A percentile compares a stretch with the other conserved stretches of the same genome.
These are phyloP conservation scores for Fagopyrum tataricum DNA, from an alignment of 148 eudicot genomes.

Conservation along the genomic window DNA sequence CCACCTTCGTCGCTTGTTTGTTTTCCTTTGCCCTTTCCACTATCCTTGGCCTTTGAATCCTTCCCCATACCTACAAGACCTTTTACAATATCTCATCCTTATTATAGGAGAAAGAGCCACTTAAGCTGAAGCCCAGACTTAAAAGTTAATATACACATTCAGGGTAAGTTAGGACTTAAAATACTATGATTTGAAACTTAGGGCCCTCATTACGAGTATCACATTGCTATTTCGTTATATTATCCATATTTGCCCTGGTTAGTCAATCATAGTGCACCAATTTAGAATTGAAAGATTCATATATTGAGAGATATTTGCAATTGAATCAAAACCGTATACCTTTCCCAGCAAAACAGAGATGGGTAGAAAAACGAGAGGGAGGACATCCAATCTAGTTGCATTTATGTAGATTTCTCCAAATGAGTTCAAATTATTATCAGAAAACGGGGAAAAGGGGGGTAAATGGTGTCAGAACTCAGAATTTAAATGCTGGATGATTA, in stretches of 20 bases:
- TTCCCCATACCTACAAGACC: slow-evolving; percentile 50
- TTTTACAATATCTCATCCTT: not conserved
- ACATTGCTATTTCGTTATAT: not conserved
- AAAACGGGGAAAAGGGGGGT: not conserved
- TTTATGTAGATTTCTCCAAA: not conserved
- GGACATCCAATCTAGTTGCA: too few relatives aligned
- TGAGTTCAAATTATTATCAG: not conserved
- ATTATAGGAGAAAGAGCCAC: not conserved
- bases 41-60: slow-evolving; percentile 58
- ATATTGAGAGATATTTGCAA: too few relatives aligned
- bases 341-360: too few relatives aligned
- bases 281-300: too few relatives aligned
- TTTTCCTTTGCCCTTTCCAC: slow-evolving; percentile 90
- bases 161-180: not conserved
- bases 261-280: not conserved
- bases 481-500: not conserved
- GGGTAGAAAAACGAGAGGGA: too few relatives aligned
- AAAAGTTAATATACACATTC: not conserved
- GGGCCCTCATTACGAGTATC: not conserved
- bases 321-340: too few relatives aligned
- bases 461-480: not conserved
- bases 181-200: not conserved
- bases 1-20: slow-evolving; percentile 65
- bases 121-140: not conserved
- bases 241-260: not conserved